Conservation (phyloP, 371 early-diverging fungal species). For the Actinomortierella wolfii region DNA sequence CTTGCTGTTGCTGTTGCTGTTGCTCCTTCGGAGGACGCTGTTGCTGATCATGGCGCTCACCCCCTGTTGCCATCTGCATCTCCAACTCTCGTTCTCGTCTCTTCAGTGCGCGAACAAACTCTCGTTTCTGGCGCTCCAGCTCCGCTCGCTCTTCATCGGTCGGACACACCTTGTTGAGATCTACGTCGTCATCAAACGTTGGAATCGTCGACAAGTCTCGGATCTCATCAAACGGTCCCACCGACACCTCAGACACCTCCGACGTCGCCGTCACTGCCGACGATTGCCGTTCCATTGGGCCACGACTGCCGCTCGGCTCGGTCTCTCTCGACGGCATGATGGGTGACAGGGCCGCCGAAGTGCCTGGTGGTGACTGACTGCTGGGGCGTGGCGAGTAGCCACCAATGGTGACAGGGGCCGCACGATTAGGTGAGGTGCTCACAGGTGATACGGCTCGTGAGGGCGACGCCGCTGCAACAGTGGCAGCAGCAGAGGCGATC, state of each 20-base stretch:
- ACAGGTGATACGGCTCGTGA: not conserved
- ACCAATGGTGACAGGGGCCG: too few species aligned
- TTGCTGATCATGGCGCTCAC: not conserved
- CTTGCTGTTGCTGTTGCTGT: too few species aligned
- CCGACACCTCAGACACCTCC: not conserved
- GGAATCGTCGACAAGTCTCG: conserved; percentile 4
- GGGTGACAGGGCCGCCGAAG: not conserved
- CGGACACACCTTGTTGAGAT: conserved; percentile 12
- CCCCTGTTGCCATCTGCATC: conserved; percentile 5
- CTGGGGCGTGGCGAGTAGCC: too few species aligned
- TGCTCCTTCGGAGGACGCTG: not conserved
- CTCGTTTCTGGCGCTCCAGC: conserved; percentile 4
- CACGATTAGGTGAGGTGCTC: too few species aligned
- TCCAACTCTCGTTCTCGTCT: conserved; percentile 30
- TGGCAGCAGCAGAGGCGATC: not conserved
- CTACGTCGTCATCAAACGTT: conserved; percentile 30
- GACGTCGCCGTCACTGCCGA: too few species aligned
- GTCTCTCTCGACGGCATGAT: not conserved
- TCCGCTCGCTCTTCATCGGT: conserved; percentile 9
- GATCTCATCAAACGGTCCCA: conserved; percentile 28
- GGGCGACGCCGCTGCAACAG: not conserved
- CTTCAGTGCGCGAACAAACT: conserved; percentile 1
- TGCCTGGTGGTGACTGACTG: not conserved
- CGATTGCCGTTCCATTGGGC: too few species aligned
- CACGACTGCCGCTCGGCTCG: too few species aligned